Conservation (phyloP, 164 flowering plant species). For the Stephania cephalantha region DNA sequence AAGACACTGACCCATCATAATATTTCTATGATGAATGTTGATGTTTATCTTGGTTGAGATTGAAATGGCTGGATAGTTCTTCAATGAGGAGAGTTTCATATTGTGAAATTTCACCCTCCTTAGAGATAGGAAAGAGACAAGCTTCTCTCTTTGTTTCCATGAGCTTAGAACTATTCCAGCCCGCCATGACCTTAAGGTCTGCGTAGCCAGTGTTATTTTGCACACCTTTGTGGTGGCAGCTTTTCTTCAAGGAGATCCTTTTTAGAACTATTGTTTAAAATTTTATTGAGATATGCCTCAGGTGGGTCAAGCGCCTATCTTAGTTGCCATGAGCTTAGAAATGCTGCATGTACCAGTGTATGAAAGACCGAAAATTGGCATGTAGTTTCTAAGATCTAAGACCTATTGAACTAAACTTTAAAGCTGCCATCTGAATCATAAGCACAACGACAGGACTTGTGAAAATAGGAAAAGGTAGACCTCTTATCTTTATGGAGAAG, state of each 20-base stretch:
- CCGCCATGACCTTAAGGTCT: too few relatives aligned
- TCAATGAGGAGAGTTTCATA: not conserved
- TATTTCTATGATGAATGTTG: too few relatives aligned
- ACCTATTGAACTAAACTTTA: not conserved
- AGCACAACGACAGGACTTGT: too few relatives aligned
- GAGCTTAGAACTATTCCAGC: not conserved
- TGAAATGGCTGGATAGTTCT: not conserved
- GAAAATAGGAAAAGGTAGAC: too few relatives aligned
- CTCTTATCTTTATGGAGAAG: too few relatives aligned
- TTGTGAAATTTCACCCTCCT: not conserved
- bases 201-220: too few relatives aligned
- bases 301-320: not conserved
- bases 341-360: not conserved
- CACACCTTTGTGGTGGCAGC: not conserved
- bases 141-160: not conserved
- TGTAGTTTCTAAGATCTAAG: not conserved
- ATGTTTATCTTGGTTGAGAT: not conserved
- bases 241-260: not conserved
- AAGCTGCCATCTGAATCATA: too few relatives aligned
- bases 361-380: not conserved
- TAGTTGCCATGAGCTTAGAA: not conserved
- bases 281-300: not conserved
- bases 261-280: not conserved
- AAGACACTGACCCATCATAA: not conserved
- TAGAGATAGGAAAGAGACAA: not conserved